Evolutionary conservation across 768 basidiomycete species (phyloP), one percentile per base, ranked within the genome.

Genomic region (Suillus subluteus): DNA sequence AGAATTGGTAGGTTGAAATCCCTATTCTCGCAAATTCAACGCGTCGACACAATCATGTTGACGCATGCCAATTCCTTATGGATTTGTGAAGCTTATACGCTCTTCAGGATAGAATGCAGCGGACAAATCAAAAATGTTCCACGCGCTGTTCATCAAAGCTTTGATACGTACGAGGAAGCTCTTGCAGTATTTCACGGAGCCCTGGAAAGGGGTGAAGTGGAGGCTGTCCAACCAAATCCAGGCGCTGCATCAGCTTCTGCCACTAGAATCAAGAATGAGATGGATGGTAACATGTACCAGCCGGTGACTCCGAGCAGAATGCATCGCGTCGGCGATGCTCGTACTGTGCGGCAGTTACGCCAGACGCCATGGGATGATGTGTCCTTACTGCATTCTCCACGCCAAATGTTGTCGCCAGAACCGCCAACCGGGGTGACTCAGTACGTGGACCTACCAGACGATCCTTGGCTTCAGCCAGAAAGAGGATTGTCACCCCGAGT

Each of bases 61-160:
- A 71, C 30, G 76, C 76, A 65, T 58, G 78, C 32, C 73, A n/a
- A 59, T 62, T 32, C 72, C 26, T 73, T 52, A 63, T 32, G 58
- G 58, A 16, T 46, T 46, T 44, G 5, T n/a, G 65, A 46, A 62
- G 69, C 65, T 64, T 62, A 65, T 56, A 64, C 58, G 50, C 56
- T 59, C 30, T 32, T 62, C 70, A 88, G 87, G 87, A 71, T 81
- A 12, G 81, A 85, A 70, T 81, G 79, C 21, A 78, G 74, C 1
- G 79, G 82, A 9, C 76, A 83, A 62, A 82, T 84, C 13, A 80
- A 70, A 62, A 77, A 81, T 5, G 78, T 87, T 12, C 75, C 82
- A 11, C 81, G 80, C 41, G 73, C 83, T 3, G 67, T 82, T 7
- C 72, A 80, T 68, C 80, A 87, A 66, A 76, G 83, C 55, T 87